Conservation (phyloP, 768 basidiomycete genomes). For the Hirschioporus abietinus region DNA sequence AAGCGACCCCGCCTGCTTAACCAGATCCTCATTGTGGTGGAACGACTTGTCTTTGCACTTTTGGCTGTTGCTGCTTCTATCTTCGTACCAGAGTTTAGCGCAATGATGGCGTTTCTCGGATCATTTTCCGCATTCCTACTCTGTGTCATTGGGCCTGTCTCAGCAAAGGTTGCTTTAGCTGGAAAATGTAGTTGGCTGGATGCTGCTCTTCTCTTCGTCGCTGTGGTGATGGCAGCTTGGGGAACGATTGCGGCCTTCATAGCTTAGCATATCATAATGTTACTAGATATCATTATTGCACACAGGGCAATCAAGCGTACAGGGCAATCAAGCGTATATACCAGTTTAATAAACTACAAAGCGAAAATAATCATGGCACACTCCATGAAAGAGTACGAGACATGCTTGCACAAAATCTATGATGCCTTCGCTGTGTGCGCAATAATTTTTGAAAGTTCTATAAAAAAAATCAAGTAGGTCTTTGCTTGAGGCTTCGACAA, state of each 20-base stretch:
- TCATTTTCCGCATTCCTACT: constrained; percentile 76
- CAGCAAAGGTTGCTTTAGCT: constrained; percentile 59
- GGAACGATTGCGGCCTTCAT: constrained; percentile 67
- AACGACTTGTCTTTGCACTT: constrained; percentile 53
- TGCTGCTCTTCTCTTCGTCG: constrained; percentile 43
- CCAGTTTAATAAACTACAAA: neutral
- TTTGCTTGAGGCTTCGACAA: constrained; percentile 9
- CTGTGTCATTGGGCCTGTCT: constrained; percentile 72
- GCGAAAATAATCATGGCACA: constrained; percentile 8
- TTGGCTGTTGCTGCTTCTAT: constrained; percentile 68
- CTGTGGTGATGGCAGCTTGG: constrained; percentile 66
- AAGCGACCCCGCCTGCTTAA: constrained; percentile 25
- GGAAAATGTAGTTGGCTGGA: constrained; percentile 48
- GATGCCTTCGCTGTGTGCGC: constrained; percentile 60
- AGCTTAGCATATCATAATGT: constrained; percentile 16
- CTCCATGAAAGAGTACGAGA: constrained; percentile 13
- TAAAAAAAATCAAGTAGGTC: constrained; percentile 2
- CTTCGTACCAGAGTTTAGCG: constrained; percentile 71
- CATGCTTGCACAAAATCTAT: constrained; percentile 10
- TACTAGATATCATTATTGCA: neutral
- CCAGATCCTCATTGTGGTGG: constrained; percentile 39
- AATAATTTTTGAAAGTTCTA: constrained; percentile 75
- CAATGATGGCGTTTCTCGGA: constrained; percentile 86
- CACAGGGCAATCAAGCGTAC: constrained; percentile 9
- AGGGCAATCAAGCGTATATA: neutral